Base-by-base conservation (phyloP, 495 filamentous ascomycete genomes). In the Paragyromitra xinjiangensis region DNA sequence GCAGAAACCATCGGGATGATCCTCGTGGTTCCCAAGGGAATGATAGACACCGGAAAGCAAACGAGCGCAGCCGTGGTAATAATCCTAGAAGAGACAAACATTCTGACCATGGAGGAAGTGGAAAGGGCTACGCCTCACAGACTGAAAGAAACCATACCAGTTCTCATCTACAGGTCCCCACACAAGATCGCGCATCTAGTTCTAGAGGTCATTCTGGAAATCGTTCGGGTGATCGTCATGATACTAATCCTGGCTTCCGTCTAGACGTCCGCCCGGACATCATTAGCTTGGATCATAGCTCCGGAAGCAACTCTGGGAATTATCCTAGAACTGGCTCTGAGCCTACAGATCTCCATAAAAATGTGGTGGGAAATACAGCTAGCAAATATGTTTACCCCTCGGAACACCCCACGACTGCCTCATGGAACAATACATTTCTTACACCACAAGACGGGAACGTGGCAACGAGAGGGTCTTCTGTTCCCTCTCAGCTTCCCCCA, bases 391-490 rank as follows among this genome's bases (percentile, higher is more conserved):
- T 37, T n/a, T 6, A 12, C 11, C 3, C 34, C 11, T 19, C 68
- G 6, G 68, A 24, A 34, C 56, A 11, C 4, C 22, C 24, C 24
- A 34, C 39, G 40, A 29, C 26, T 14, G 14, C 70, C 24, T 44
- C 22, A 40, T 73, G 70, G 70, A 42, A 9, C 34, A 26, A 55
- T 24, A 0, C 16, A 19, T 72, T 72, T 29, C n/a, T 6, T 55
- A 67, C 69, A 22, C 61, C 70, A 37, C 61, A 73, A 34, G 6
- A 34, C 9, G 44, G 24, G 12, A 71, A 59, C n/a, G 37, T 73
- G 29, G 45, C 70, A n/a, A 67, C 70, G 50, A 73, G 39, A 26
- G 68, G 19, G 14, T 12, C 14, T 42, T 40, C 59, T 44, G 29
- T 34, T 34, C 3, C 29, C 4, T 3, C 29, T 34, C 29, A 34